phyloP scores from a whole-genome alignment of 179 eudicot genomes.

The Beta corolliflora region DNA sequence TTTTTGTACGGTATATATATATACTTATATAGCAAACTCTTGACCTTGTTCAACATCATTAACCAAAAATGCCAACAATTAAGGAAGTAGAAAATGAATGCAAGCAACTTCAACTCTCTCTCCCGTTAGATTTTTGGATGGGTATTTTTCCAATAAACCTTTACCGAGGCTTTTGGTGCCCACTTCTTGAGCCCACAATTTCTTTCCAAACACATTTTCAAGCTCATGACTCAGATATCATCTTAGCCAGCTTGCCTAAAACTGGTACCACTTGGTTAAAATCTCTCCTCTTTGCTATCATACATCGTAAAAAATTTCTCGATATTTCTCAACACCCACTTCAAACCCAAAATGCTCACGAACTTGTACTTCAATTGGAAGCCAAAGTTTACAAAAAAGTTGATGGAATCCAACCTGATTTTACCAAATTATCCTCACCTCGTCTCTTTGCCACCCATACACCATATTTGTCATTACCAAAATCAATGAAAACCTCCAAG shows the following conservation, averaged over 20 bases:
- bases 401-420: not conserved
- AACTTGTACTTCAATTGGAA: slow-evolving; percentile 8
- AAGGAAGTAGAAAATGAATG: not conserved
- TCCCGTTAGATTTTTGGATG: slow-evolving; percentile 4
- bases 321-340: not conserved
- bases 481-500: slow-evolving; percentile 25
- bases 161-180: slow-evolving; percentile 15
- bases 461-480: slow-evolving; percentile 26
- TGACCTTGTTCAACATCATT: not conserved
- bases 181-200: slow-evolving; percentile 24
- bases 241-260: slow-evolving; percentile 36
- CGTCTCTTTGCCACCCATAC: slow-evolving; percentile 10
- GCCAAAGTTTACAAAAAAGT: not conserved
- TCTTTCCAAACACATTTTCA: slow-evolving; percentile 30
- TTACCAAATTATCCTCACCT: not conserved
- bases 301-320: not conserved
- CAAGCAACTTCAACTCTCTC: slow-evolving; percentile 3
- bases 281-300: slow-evolving; percentile 21
- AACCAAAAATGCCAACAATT: slow-evolving; percentile 1
- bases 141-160: slow-evolving; percentile 3
- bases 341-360: slow-evolving; percentile 2
- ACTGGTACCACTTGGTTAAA: slow-evolving; percentile 52
- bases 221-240: slow-evolving; percentile 35
- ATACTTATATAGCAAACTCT: too few relatives aligned
- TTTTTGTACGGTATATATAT: not conserved